phyloP scores from a whole-genome alignment of 2,329 filamentous ascomycete genomes.

The Tolypocladium amazonense region DNA sequence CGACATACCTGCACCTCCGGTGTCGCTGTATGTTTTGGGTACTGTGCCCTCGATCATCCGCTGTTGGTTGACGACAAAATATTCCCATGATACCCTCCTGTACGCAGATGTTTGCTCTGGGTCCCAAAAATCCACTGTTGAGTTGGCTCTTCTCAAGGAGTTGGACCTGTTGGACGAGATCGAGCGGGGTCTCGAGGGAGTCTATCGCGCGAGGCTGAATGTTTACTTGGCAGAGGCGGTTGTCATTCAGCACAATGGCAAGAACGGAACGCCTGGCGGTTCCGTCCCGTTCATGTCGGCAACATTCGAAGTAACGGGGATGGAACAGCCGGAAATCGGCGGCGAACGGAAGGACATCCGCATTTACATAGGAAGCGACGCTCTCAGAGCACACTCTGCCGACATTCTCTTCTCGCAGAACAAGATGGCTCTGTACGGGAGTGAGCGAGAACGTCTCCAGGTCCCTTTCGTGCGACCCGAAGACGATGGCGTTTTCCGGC shows the following conservation, averaged over 20 bases:
- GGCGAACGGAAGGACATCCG: slow-evolving; percentile 54
- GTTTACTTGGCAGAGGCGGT: slow-evolving; percentile 89
- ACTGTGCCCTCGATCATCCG: slow-evolving; percentile 89
- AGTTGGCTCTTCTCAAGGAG: slow-evolving; percentile 62
- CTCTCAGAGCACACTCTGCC: slow-evolving; percentile 74
- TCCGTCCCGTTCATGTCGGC: slow-evolving; percentile 68
- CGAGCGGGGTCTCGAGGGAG: slow-evolving; percentile 53
- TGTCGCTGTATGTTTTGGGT: slow-evolving; percentile 75
- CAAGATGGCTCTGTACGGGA: slow-evolving; percentile 75
- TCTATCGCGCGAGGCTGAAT: slow-evolving; percentile 61
- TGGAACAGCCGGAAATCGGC: slow-evolving; percentile 28
- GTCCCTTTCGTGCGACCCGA: slow-evolving; percentile 90
- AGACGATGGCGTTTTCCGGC: slow-evolving; percentile 70
- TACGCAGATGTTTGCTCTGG: slow-evolving; percentile 91
- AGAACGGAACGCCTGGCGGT: slow-evolving; percentile 58
- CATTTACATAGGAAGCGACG: slow-evolving; percentile 83
- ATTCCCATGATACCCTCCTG: slow-evolving; percentile 77
- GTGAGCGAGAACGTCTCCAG: slow-evolving; percentile 75
- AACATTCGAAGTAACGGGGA: slow-evolving; percentile 62
- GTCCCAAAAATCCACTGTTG: slow-evolving; percentile 77
- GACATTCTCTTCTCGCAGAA: slow-evolving; percentile 91
- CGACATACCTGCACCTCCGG: slow-evolving; percentile 65
- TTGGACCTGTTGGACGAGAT: slow-evolving; percentile 61
- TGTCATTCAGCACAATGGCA: slow-evolving; percentile 63
- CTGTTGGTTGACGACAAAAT: slow-evolving; percentile 87